Base-by-base conservation (phyloP, 768 basidiomycete species). In the Suillus alpinus region DNA sequence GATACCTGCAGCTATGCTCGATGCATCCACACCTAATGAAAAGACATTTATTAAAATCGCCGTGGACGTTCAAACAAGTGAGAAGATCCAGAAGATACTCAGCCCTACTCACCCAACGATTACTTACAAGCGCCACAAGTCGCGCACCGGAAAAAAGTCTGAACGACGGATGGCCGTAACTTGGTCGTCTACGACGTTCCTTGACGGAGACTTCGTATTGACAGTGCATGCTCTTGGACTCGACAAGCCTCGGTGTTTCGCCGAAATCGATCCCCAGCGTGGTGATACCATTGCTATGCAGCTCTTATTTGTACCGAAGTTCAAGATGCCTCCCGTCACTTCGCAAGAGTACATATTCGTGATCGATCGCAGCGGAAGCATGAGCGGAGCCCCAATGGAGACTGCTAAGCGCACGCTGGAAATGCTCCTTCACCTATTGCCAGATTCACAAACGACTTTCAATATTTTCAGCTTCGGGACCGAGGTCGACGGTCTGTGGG, bases 341-440 rank as follows among this genome's bases (percentile, higher is more conserved):
- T 66, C 73, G 0, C 85, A 85, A 56, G 86, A 88, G 60, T 88
- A 82, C 58, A 71, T 88, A 0, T 88, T 88, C 62, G 59, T 88
- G 7, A 73, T 88, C 12, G 86, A 88, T 62, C 73, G 85, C 51
- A 84, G 81, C 20, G 80, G 82, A 0, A 85, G 83, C 55, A 88
- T 88, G 87, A 0, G 0, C 0, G 69, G 68, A 26, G 43, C 29
- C 12, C 66, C 80, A 6, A 81, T 86, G 2, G 75, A 75, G 39
- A 79, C 75, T 2, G 84, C 85, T 7, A 85, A 80, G 62, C 60
- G 68, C 34, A 81, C 84, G 0, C 69, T 87, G 36, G 51, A 52
- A 0, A 73, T 83, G 63, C 66, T 88, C 0, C 72, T 88, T 16
- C 77, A 75, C 6, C 75, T 84, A 65, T 73, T 88, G 4, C 83